phyloP scores from a whole-genome alignment of 169 alveolate species.

The Amoebophrya sp. region DNA sequence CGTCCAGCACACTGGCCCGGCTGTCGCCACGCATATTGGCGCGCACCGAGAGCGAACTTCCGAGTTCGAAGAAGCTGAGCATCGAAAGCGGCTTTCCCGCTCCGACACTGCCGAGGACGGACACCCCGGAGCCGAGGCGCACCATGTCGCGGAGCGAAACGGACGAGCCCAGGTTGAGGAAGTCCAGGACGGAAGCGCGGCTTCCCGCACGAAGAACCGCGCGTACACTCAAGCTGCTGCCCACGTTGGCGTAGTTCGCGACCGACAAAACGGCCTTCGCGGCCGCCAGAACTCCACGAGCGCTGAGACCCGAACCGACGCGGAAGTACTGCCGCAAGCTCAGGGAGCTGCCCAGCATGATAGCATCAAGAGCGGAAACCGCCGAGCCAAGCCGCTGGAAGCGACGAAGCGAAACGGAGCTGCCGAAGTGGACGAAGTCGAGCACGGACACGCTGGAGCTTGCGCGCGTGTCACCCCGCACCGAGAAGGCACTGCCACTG shows the following conservation, averaged over 20 bases:
- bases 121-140: not conserved
- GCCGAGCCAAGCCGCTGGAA: conserved; percentile 12
- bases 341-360: conserved; percentile 35
- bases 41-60: conserved; percentile 31
- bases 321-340: conserved; percentile 15
- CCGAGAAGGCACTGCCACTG: not conserved
- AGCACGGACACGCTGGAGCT: conserved; percentile 10
- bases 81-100: conserved; percentile 13
- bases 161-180: conserved; percentile 29
- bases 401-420: not conserved
- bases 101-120: conserved; percentile 38
- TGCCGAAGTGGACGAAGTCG: conserved; percentile 38
- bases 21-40: too few relatives aligned
- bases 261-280: too few relatives aligned
- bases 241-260: conserved; percentile 34
- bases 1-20: too few relatives aligned
- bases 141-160: conserved; percentile 15
- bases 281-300: conserved; percentile 28
- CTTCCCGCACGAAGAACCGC: conserved; percentile 30
- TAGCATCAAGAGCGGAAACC: conserved; percentile 26
- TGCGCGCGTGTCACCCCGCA: not conserved
- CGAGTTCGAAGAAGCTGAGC: conserved; percentile 24
- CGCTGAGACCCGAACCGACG: not conserved
- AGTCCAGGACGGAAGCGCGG: not conserved
- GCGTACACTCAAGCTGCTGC: not conserved